Conservation (phyloP, 371 early-diverging fungal genomes). For the Fennellomyces sp. region DNA sequence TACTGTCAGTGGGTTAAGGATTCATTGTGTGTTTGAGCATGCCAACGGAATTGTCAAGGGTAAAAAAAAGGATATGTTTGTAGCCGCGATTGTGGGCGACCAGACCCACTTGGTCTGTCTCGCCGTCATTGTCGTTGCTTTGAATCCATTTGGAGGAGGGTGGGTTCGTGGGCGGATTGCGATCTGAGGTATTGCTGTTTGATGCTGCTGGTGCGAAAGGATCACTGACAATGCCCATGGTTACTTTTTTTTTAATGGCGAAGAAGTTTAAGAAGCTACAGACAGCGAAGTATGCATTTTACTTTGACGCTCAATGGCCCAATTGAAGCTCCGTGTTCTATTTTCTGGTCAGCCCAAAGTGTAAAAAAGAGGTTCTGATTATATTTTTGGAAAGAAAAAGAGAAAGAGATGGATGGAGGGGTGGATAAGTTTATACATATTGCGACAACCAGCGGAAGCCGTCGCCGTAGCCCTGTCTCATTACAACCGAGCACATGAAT, state of each 20-base stretch:
- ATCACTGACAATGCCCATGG: background rate
- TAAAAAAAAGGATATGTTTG: constrained; percentile 63
- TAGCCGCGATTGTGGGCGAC: constrained; percentile 60
- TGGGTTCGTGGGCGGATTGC: background rate
- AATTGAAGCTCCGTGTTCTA: background rate
- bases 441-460: constrained; percentile 95
- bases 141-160: constrained; percentile 10
- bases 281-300: too few species aligned
- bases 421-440: constrained; percentile 65
- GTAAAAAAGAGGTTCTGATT: too few species aligned
- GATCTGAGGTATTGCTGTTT: background rate
- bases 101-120: constrained; percentile 35
- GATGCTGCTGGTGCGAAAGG: background rate
- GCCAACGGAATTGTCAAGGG: too few species aligned
- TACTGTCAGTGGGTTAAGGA: constrained; percentile 33
- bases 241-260: background rate
- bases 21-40: too few species aligned
- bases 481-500: constrained; percentile 98
- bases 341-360: too few species aligned
- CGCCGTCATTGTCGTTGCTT: constrained; percentile 18
- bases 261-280: too few species aligned
- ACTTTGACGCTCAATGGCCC: background rate
- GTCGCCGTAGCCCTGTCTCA: constrained; percentile 97
- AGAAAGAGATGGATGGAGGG: background rate
- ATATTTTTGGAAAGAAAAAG: background rate